These are phyloP conservation scores for Stemphylium vesicarium DNA, from an alignment of 2,329 filamentous ascomycete genomes.

Conservation along the genomic window DNA sequence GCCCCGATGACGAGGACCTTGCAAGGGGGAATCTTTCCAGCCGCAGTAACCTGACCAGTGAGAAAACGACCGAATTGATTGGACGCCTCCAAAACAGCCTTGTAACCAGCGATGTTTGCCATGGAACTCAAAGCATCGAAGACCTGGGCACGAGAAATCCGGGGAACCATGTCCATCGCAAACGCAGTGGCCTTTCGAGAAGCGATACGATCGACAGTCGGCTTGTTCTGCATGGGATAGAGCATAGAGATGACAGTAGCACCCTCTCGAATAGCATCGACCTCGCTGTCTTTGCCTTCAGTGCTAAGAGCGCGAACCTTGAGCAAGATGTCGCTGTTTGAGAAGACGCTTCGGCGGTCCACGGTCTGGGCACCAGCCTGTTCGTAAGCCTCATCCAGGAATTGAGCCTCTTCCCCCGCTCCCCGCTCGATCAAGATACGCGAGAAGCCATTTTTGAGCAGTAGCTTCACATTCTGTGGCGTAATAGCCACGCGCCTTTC, in stretches of 20 bases:
- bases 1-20: conserved; percentile 91
- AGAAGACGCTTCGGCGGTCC: conserved; percentile 73
- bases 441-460: conserved; percentile 85
- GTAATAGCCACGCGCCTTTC: conserved; percentile 86
- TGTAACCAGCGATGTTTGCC: conserved; percentile 95
- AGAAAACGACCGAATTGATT: conserved; percentile 89
- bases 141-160: conserved; percentile 85
- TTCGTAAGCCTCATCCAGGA: conserved; percentile 77
- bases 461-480: conserved; percentile 78
- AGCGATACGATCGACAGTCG: conserved; percentile 75
- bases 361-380: conserved; percentile 79
- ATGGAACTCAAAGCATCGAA: conserved; percentile 91
- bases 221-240: conserved; percentile 80
- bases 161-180: conserved; percentile 91
- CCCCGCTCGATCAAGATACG: conserved; percentile 80
- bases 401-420: conserved; percentile 78
- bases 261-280: conserved; percentile 69
- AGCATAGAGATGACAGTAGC: conserved; percentile 83
- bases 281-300: conserved; percentile 66
- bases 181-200: conserved; percentile 75
- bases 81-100: conserved; percentile 86
- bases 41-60: conserved; percentile 88
- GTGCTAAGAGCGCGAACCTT: conserved; percentile 79
- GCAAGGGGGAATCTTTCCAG: conserved; percentile 86
- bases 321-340: conserved; percentile 76